Base-by-base conservation (phyloP, 2,329 filamentous ascomycete genomes). In the Colletotrichum coccodes region DNA sequence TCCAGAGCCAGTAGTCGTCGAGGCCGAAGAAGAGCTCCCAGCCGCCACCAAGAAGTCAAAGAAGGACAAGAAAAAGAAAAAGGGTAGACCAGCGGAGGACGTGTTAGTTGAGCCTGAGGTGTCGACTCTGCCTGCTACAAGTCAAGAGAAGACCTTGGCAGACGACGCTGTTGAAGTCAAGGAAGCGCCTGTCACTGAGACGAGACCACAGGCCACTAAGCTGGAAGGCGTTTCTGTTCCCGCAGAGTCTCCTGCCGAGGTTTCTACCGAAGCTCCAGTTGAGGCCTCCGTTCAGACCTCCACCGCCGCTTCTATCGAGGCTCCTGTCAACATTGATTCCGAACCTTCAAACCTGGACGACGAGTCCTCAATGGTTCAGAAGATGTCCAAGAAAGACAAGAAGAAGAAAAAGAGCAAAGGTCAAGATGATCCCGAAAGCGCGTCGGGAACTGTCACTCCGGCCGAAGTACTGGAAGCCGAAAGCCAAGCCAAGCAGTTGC, bases 21-120 rank as follows among this genome's bases (percentile, higher is more conserved):
- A 60, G 18, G n/a, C 42, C 57, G n/a, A 62, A 36, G 36, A 54
- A 21, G 36, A 46, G 6, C 54, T 9, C 18, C 47, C 26, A 7
- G 3, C 7, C 34, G 4, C 32, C 9, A 56, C 64, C 18, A 73
- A 74, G 64, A 74, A 70, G 63, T 70, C 70, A 18, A 71, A 70
- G 62, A 68, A 76, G 46, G 73, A 75, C 42, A 77, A 75, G 70
- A 75, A 76, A 54, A 75, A 74, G 63, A 70, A 66, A 14, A 76
- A 76, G 69, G 71, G 70, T 3, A 40, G 40, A 42, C 30, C 57
- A 14, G 30, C 34, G 11, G 57, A 40, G 14, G 9, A 28, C 34
- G 7, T 26, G 14, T 12, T 54, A 7, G 34, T 26, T 12, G 50
- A 54, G n/a, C 14, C 50, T 16, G 50, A 54, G n/a, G n/a, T n/a